Conservation (phyloP, 2,329 filamentous ascomycete species). For the Pleurostoma richardsiae region DNA sequence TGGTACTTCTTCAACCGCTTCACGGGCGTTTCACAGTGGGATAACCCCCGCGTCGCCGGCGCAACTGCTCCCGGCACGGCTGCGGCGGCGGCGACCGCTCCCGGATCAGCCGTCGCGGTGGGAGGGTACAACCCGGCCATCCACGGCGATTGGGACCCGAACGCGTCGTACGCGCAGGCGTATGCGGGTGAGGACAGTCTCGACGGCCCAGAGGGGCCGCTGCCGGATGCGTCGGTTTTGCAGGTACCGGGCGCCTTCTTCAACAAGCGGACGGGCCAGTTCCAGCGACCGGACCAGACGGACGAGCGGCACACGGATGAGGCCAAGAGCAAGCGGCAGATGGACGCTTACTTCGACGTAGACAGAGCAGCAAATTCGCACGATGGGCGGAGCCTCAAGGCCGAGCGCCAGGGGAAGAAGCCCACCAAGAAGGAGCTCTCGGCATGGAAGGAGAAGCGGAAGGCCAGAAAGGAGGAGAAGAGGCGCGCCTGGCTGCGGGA, state of each 20-base stretch:
- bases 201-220: constrained; percentile 31
- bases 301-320: constrained; percentile 80
- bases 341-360: constrained; percentile 94
- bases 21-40: constrained; percentile 73
- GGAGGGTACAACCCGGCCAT: constrained; percentile 94
- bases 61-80: constrained; percentile 20
- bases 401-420: constrained; percentile 82
- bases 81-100: constrained; percentile 17
- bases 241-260: constrained; percentile 65
- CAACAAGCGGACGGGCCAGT: constrained; percentile 85
- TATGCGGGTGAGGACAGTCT: constrained; percentile 30
- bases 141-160: constrained; percentile 94
- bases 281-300: constrained; percentile 62
- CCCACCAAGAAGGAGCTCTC: constrained; percentile 82
- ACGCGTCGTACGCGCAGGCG: constrained; percentile 82
- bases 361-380: constrained; percentile 89
- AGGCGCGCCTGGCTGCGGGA: constrained; percentile 85
- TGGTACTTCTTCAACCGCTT: constrained; percentile 86
- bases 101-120: constrained; percentile 32
- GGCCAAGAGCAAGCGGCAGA: constrained; percentile 79
- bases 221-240: constrained; percentile 29
- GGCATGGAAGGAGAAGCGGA: constrained; percentile 84
- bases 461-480: constrained; percentile 91
- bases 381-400: constrained; percentile 84
- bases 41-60: constrained; percentile 72